These are phyloP conservation scores for Zalaria obscura DNA, from an alignment of 2,329 filamentous ascomycete genomes.

Conservation along the genomic window DNA sequence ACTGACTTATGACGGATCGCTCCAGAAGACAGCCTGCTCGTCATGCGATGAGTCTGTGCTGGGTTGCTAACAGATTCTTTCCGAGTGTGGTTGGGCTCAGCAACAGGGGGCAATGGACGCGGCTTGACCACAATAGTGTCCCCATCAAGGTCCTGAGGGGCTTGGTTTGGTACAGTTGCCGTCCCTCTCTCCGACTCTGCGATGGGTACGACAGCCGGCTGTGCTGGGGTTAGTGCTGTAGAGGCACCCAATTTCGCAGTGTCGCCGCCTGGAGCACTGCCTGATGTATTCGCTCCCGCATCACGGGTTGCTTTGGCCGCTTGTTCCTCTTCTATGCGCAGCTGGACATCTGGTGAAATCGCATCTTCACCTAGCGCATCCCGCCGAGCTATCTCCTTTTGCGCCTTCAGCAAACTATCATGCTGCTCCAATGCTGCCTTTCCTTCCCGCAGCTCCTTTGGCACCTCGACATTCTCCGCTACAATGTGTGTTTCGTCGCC, in stretches of 20 bases:
- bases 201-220: too few species aligned
- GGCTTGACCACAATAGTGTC: not conserved
- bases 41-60: not conserved
- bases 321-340: conserved; percentile 21
- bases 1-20: conserved; percentile 59
- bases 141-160: not conserved
- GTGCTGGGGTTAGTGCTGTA: too few species aligned
- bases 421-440: conserved; percentile 37
- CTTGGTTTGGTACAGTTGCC: too few species aligned
- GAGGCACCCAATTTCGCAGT: too few species aligned
- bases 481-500: conserved; percentile 38
- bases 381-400: conserved; percentile 30
- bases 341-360: conserved; percentile 43
- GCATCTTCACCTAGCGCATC: conserved; percentile 28
- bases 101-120: not conserved
- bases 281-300: not conserved
- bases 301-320: conserved; percentile 5
- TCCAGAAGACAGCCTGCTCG: conserved; percentile 39
- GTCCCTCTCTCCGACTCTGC: too few species aligned
- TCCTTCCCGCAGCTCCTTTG: conserved; percentile 21
- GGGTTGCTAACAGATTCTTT: not conserved
- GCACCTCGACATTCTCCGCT: conserved; percentile 5
- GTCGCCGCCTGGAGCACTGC: too few species aligned
- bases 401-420: conserved; percentile 35
- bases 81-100: not conserved